Base-by-base conservation (phyloP, 2,329 filamentous ascomycete genomes). In the Beauveria bassiana region DNA sequence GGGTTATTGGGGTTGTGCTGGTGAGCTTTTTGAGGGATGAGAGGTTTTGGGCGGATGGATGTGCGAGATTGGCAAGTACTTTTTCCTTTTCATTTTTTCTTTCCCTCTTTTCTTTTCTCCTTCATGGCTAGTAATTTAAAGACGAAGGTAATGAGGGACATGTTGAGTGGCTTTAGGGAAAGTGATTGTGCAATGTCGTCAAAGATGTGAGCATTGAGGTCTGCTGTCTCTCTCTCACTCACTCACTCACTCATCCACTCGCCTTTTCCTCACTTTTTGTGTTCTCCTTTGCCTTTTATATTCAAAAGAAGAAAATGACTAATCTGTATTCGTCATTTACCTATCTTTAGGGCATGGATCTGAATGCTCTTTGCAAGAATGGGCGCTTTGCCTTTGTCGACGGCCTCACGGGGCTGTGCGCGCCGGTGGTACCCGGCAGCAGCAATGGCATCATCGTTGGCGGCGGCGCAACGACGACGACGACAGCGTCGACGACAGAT, bases 21-120 rank as follows among this genome's bases (percentile, higher is more conserved):
- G 86, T 95, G 62, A 96, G 90, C 76, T 96, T 95, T 74, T 77
- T 96, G 74, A 82, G 90, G 63, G 88, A 93, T 68, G 83, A 82
- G 65, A 77, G 82, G 1, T 96, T 96, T 70, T 97, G 92, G 91
- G 86, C 79, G 64, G 83, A 87, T 3, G 87, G 90, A 55, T 82
- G 81, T 2, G 81, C 84, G 59, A 87, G 87, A 72, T 73, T 91
- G 69, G 88, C 90, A 59, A 64, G 68, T 66, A 38, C 12, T 22
- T 38, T 53, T 52, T 28, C 47, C 20, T 2, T 26, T 46, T 5
- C 6, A 5, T 31, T 31, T 34, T n/a, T 20, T n/a, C 1, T 31
- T 2, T 31, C 9, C 28, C 28, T 9, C 2, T 9, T 28, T 8
- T 28, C 24, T 16, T 10, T 24, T 14, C 1, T 22, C 14, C 14